Base-by-base conservation (phyloP, 306 rosid genomes). In the Hippophae tibetana region DNA sequence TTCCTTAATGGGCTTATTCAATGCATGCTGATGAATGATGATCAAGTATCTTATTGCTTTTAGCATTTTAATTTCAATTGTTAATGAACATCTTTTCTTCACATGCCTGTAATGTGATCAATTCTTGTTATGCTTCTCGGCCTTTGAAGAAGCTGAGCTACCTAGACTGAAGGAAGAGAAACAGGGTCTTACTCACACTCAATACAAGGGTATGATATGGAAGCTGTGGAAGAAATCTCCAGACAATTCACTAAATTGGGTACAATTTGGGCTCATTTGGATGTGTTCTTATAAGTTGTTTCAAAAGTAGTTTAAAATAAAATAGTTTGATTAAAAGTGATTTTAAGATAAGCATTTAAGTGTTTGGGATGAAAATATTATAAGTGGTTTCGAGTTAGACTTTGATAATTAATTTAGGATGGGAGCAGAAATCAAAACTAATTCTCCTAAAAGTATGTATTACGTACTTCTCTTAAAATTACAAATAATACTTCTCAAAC, bases 181-280 rank as follows among this genome's bases (percentile, higher is more conserved):
- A 73, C 99, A 96, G 4, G 99, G 99, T 10, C 99, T 92, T 42
- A 92, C 99, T 6, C 96, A 88, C 78, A 88, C 53, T 80, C 99
- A 88, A 63, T 92, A 92, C 72, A 92, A 82, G 78, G 99, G 84
- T 69, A 75, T 92, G 86, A 80, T 92, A 66, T 92, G 96, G 99
- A 92, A 92, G 93, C 80, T 92, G 3, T 88, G 99, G 99, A 92
- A 92, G 84, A 92, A 92, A 76, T 92, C 99, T 76, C 99, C 96
- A 0, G 99, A 92, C 75, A 92, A 92, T 63, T 96, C 99, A 62
- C 96, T 92, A 27, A 92, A 92, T 72, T 92, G 85, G 78, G 96
- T 90, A 43, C 60, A 72, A 56, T 38, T n/a, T 14, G 9, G 6
- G 41, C 23, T 54, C 38, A 3, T 8, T 48, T 10, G 23, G 23